Evolutionary conservation across 805 yeast genomes (phyloP), one percentile per base, ranked within the genome.

Genomic region (Myxozyma udenii): DNA sequence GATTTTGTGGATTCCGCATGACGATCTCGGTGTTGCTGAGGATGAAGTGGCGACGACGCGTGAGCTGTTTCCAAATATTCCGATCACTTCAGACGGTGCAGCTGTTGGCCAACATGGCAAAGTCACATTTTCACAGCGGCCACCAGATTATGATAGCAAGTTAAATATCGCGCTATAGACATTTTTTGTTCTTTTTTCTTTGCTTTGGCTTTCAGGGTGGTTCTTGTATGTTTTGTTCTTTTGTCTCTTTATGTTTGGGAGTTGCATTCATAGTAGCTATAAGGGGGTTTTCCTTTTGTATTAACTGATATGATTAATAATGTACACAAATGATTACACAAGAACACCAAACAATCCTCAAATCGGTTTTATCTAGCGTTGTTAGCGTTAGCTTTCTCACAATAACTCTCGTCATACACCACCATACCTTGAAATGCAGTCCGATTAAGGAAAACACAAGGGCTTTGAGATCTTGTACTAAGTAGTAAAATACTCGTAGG

Each of bases 1-100:
- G 9, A 60, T 70, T 23, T 62, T 77, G 1, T 75, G 79, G 79
- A 52, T 77, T 2, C 79, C 79, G 0, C 53, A 58, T 21, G 79
- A 77, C 56, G 57, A 51, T 18, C 58, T 64, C 7, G 75, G 75
- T 0, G 59, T 72, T 7, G 68, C 72, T 1, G 62, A 60, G 3
- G 69, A 69, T 48, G 71, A 69, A 46, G 64, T 67, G 1, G 41
- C 42, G 9, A 64, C 61, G 7, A 65, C 69, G 49, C 57, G 61
- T 28, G 47, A 24, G 37, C 44, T 48, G 28, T 66, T 51, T 48
- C 53, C 63, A 1, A 62, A 63, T 22, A 46, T 68, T 12, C 42
- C 57, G 7, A 62, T 66, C 5, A 62, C 72, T 1, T 53, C 64
- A 18, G 57, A 49, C 5, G 70, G 67, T 4, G 66, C 68, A 5